Base-by-base conservation (phyloP, 805 yeast genomes). In the Candida orba region DNA sequence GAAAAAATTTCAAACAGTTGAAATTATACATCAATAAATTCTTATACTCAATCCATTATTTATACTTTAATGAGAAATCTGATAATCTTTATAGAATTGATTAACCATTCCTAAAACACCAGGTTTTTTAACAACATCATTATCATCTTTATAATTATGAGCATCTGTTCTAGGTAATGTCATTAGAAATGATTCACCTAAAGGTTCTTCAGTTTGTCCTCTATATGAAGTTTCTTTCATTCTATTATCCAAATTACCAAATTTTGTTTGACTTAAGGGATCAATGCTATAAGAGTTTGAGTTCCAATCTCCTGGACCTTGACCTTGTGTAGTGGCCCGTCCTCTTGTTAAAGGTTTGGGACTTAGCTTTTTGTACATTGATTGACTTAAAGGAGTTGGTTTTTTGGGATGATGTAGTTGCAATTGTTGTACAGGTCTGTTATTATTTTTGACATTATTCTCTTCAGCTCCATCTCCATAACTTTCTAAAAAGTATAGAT, bases 51-150 rank as follows among this genome's bases (percentile, higher is more conserved):
- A 9, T 10, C 13, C 10, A 4, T 8, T 10, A 9, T 10, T 27
- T 14, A 29, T 18, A 7, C 2, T 2, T 40, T 24, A 45, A 36
- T 46, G 49, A 6, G 51, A 29, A 2, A 60, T 50, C 39, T 64
- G 68, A 14, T 69, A 61, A 44, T 65, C 63, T 42, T 72, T 81
- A 58, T 87, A 87, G 48, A 86, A 81, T 56, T 87, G 89, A 58
- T 86, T 87, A 38, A 89, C 71, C 65, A 89, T 71, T 1, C 93
- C 95, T 36, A 81, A 67, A n/a, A 79, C 93, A 0, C 91, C 91
- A 4, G 65, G 64, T 31, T 65, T 59, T 32, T 46, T 44, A 6
- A 23, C 39, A 9, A 57, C 44, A 37, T 56, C 58, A 7, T 50
- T 58, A 4, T 60, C 65, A 10, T 64, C 66, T 29, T 54, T 60